Base-by-base conservation (phyloP, 1,284 basidiomycete species). In the Thecaphora frezii region DNA sequence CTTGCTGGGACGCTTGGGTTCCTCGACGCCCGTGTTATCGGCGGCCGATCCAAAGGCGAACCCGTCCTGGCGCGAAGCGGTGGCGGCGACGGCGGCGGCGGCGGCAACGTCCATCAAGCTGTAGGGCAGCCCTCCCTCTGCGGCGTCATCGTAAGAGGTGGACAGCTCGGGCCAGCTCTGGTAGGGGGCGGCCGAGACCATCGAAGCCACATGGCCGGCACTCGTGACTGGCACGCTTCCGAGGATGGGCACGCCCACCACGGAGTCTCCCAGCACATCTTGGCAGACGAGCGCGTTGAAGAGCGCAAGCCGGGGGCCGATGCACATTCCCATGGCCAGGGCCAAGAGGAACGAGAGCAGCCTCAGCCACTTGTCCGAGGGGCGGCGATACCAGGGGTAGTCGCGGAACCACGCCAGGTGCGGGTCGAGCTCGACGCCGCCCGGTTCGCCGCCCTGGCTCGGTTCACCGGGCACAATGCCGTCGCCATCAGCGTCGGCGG, bases 221-320 rank as follows among this genome's bases (percentile, higher is more conserved):
- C n/a, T n/a, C n/a, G n/a, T n/a, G n/a, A n/a, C n/a, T n/a, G n/a
- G n/a, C n/a, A n/a, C n/a, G 28, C 28, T 13, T 5, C 28, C 28
- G 28, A 28, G 5, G 28, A 28, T 28, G 28, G 33, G 12, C 2
- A 50, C 57, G 16, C 48, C 53, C 19, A 63, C 56, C 16, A 52
- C 55, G 39, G 41, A 44, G n/a, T 66, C 57, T 5, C 59, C 63
- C 7, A 64, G 51, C 2, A 73, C 54, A 12, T 65, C 41, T 28
- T 77, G 66, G 63, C 76, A 78, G 26, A 73, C 59, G 30, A 78
- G 52, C 49, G 72, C 60, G 43, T 68, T 67, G 51, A 69, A 66
- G 16, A 78, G 58, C 54, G 76, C 75, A 42, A 73, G 53, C 21
- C 69, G 67, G 16, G 74, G 66, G 16, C 72, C 66, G 49, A 78